These are phyloP conservation scores for Russula brevipes DNA, from an alignment of 768 basidiomycete species.

Conservation along the genomic window DNA sequence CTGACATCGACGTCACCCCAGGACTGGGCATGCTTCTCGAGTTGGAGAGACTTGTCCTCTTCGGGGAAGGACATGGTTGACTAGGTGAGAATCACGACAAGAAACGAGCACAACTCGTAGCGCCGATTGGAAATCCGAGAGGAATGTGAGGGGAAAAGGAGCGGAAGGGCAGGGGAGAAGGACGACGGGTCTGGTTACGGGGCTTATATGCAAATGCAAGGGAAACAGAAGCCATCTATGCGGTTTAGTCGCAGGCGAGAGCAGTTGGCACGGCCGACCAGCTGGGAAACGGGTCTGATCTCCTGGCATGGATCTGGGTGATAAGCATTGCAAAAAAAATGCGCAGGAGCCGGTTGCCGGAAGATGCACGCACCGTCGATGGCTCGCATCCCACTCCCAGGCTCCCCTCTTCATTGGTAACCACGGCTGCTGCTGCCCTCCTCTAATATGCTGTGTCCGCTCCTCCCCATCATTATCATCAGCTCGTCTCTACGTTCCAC, in stretches of 20 bases:
- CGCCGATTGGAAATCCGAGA: background rate
- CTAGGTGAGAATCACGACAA: background rate
- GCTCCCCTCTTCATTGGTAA: too few relatives aligned
- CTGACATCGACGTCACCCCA: background rate
- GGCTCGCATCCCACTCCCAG: too few relatives aligned
- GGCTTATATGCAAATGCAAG: background rate
- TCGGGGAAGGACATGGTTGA: conserved; percentile 23
- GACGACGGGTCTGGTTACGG: background rate
- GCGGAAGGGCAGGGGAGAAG: background rate
- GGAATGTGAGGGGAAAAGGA: background rate
- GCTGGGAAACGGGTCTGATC: too few relatives aligned
- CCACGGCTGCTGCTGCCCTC: too few relatives aligned
- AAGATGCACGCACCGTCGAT: too few relatives aligned
- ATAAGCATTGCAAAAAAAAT: too few relatives aligned
- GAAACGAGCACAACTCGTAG: conserved; percentile 7
- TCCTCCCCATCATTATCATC: too few relatives aligned
- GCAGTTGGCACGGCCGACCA: too few relatives aligned
- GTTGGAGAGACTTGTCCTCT: conserved; percentile 26
- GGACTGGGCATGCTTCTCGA: conserved; percentile 19
- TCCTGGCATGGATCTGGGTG: too few relatives aligned
- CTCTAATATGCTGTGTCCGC: too few relatives aligned
- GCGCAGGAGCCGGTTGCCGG: too few relatives aligned
- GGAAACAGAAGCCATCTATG: background rate
- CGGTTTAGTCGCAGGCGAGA: background rate
- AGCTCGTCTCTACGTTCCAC: too few relatives aligned